phyloP scores from a whole-genome alignment of 2,329 filamentous ascomycete genomes.

The Akanthomyces uredinophilus region DNA sequence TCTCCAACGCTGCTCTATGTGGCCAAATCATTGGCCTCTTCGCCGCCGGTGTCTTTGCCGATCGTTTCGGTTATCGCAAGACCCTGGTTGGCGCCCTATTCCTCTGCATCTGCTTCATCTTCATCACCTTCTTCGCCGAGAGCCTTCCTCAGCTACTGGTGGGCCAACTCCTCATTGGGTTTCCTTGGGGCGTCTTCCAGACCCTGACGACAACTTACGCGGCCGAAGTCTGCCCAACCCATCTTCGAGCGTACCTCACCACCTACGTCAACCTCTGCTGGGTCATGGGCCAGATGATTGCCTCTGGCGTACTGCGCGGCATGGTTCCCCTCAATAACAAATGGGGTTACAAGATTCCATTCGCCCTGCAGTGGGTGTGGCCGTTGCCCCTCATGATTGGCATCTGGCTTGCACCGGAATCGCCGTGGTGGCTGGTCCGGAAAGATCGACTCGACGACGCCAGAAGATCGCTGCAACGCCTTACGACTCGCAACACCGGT shows the following conservation, averaged over 20 bases:
- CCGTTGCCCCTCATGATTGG: constrained; percentile 33
- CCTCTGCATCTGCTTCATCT: constrained; percentile 39
- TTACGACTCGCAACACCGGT: constrained; percentile 34
- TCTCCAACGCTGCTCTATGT: constrained; percentile 42
- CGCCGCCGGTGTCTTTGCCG: constrained; percentile 42
- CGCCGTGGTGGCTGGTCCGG: constrained; percentile 40
- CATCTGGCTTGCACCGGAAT: constrained; percentile 36
- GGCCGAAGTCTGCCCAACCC: constrained; percentile 40
- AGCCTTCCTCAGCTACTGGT: constrained; percentile 36
- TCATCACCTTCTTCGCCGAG: constrained; percentile 43
- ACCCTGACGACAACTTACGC: constrained; percentile 45
- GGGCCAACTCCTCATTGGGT: constrained; percentile 41
- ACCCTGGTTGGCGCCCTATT: constrained; percentile 40
- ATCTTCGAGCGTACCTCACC: constrained; percentile 44
- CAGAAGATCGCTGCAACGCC: constrained; percentile 32
- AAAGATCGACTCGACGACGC: constrained; percentile 31
- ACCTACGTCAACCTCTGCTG: constrained; percentile 31
- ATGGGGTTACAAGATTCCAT: constrained; percentile 40
- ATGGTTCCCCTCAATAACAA: constrained; percentile 30
- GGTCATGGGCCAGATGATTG: constrained; percentile 35
- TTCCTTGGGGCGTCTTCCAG: constrained; percentile 44
- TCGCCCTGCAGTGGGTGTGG: constrained; percentile 40
- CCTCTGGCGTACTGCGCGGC: constrained; percentile 33
- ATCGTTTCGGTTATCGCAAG: constrained; percentile 42
- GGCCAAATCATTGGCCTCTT: constrained; percentile 49